phyloP scores from a whole-genome alignment of 106 monocot species.

The Ottelia alismoides region DNA sequence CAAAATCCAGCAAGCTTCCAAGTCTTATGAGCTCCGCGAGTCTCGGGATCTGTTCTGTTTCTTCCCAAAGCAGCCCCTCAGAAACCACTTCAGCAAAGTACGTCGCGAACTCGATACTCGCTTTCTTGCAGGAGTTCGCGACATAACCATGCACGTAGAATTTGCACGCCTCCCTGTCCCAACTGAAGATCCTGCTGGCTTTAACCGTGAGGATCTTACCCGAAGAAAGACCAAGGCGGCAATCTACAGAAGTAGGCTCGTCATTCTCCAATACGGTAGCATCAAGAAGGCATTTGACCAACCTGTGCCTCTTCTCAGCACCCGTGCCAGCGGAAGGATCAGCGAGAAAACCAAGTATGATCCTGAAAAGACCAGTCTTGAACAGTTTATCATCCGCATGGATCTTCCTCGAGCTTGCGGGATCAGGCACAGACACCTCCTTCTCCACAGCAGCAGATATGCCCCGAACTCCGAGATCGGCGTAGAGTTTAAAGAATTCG shows the following conservation, averaged over 20 bases:
- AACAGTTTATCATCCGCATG: slow-evolving; percentile 4
- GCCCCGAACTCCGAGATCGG: slow-evolving; percentile 17
- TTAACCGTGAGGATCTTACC: slow-evolving; percentile 10
- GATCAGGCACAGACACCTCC: not conserved
- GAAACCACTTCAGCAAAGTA: slow-evolving; percentile 33
- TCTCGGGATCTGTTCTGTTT: slow-evolving; percentile 14
- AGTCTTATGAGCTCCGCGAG: slow-evolving; percentile 32
- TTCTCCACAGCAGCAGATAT: slow-evolving; percentile 25
- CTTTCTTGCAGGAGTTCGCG: slow-evolving; percentile 1
- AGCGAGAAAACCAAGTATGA: slow-evolving; percentile 34
- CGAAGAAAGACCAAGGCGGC: slow-evolving; percentile 11
- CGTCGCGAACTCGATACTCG: slow-evolving; percentile 31
- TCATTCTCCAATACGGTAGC: slow-evolving; percentile 11
- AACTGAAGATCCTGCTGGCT: slow-evolving; percentile 10
- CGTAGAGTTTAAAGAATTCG: slow-evolving; percentile 22
- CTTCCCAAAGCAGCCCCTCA: slow-evolving; percentile 26
- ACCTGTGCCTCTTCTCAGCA: slow-evolving; percentile 17
- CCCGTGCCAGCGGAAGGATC: slow-evolving; percentile 19
- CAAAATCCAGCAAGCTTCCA: slow-evolving; percentile 33
- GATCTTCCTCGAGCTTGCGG: not conserved
- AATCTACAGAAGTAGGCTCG: slow-evolving; percentile 20
- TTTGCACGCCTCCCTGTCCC: slow-evolving; percentile 18
- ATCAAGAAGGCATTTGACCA: slow-evolving; percentile 16
- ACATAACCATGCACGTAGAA: slow-evolving; percentile 17
- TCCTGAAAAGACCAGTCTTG: slow-evolving; percentile 21